These are phyloP conservation scores for Datura wrightii DNA, from an alignment of 257 asterid species.

Conservation along the genomic window DNA sequence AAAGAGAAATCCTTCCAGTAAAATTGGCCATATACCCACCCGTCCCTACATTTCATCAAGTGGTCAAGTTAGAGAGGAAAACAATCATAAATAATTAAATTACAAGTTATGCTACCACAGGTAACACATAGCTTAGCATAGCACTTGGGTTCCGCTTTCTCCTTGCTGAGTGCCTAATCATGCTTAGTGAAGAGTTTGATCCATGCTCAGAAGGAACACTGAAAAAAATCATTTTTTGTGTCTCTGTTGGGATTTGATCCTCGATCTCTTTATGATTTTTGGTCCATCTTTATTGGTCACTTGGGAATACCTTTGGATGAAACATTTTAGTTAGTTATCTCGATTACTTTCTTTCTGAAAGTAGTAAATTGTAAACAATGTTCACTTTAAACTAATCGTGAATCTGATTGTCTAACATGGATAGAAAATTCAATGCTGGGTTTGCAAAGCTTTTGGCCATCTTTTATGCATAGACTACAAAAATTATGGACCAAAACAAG, in stretches of 20 bases:
- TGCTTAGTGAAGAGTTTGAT: neutral
- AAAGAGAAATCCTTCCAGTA: neutral
- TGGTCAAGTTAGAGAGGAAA: neutral
- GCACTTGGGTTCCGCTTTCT: neutral
- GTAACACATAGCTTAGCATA: neutral
- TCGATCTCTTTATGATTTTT: neutral
- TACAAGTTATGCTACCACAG: neutral
- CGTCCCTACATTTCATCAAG: neutral
- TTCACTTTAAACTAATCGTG: conserved; percentile 13
- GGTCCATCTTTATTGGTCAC: neutral
- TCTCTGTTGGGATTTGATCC: conserved; percentile 13
- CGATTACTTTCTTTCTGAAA: conserved; percentile 9
- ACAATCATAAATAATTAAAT: neutral
- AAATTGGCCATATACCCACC: neutral
- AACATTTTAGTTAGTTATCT: neutral
- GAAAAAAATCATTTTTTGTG: neutral
- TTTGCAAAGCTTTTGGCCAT: conserved; percentile 26
- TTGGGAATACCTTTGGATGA: neutral
- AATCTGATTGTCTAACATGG: neutral
- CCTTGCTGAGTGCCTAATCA: conserved; percentile 8
- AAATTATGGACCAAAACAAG: neutral
- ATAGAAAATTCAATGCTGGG: conserved; percentile 10
- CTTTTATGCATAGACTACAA: conserved; percentile 7
- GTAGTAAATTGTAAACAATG: neutral
- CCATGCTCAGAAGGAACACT: neutral